Conservation (phyloP, 257 asterid species). For the Linderniella brevidens region DNA sequence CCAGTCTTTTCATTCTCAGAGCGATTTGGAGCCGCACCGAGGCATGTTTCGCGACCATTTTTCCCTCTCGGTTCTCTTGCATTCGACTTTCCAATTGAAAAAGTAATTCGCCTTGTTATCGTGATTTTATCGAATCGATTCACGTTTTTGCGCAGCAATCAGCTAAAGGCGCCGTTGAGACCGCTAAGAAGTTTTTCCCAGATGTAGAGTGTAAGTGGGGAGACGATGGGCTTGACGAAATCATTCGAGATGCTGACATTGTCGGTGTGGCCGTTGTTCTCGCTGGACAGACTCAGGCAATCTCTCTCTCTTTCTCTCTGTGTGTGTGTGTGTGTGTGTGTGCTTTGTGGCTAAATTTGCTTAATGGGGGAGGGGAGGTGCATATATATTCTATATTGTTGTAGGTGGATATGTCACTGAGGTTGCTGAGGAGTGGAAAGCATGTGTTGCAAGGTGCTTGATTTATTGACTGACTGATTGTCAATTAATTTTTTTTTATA, state of each 20-base stretch:
- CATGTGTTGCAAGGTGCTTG: constrained; percentile 91
- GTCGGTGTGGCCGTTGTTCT: constrained; percentile 75
- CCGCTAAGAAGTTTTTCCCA: constrained; percentile 53
- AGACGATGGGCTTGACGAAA: constrained; percentile 68
- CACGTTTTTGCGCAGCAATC: constrained; percentile 42
- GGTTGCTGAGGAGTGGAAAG: constrained; percentile 61
- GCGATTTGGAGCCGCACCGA: constrained; percentile 62
- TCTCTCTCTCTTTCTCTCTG: constrained; percentile 4
- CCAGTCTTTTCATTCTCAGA: constrained; percentile 32
- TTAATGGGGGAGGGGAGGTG: not conserved
- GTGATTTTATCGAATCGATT: not conserved
- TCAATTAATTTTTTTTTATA: not conserved
- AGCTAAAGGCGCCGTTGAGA: constrained; percentile 62
- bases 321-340: constrained; percentile 6
- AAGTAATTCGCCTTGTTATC: too few species aligned
- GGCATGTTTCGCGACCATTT: constrained; percentile 12
- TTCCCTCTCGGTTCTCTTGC: too few species aligned
- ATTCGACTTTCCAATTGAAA: too few species aligned
- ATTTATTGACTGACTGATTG: constrained; percentile 2
- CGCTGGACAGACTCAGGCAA: constrained; percentile 82
- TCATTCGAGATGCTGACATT: constrained; percentile 54
- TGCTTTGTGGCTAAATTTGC: too few species aligned
- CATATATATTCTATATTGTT: constrained; percentile 12
- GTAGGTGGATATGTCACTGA: constrained; percentile 90
- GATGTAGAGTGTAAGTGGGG: constrained; percentile 88